Evolutionary conservation across 768 basidiomycete genomes (phyloP), one percentile per base, ranked within the genome.

Genomic region (Xerocomus brunneocitrinus): DNA sequence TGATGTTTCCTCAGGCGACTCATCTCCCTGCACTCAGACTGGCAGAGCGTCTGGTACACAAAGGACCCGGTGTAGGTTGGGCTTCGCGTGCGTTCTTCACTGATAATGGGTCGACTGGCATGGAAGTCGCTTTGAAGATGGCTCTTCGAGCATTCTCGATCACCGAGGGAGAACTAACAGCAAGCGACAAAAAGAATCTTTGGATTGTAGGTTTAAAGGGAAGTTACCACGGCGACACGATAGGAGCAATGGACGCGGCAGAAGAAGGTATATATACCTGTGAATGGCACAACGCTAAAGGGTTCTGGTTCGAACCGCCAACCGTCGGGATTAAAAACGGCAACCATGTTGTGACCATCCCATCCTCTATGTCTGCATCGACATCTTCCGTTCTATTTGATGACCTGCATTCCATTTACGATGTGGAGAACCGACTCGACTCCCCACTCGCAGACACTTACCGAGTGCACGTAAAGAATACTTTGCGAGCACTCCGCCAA

Each of bases 91-190:
- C 83, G 3, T 98, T 95, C 73, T 92, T 89, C 70, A 91, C 90
- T 5, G 95, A 98, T 64, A 88, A 98, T 59, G 95, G 95, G 13
- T 91, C 92, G 22, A 98, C 95, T 0, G 95, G 85, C 7, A 95
- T 95, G 85, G 95, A 98, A 67, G 87, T 95, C n/a, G 95, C 92
- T 10, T 72, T 98, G 54, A 98, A 98, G 71, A 98, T 98, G 95
- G 95, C 92, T 0, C 71, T 98, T 40, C 79, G 94, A 25, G 83
- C 86, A 2, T 87, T 78, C 56, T 72, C 79, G 13, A 58, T 70
- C 34, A 73, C 76, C 19, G 62, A 69, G 16, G 60, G 64, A 10
- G 61, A 65, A 1, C 61, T 80, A 6, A 63, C 71, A 22, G 62
- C 69, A 6, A 36, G 53, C 9, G 74, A 74, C 27, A 74, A 74